phyloP scores from a whole-genome alignment of 192 early-diverging fungal species.

The Coemansia sp. region DNA sequence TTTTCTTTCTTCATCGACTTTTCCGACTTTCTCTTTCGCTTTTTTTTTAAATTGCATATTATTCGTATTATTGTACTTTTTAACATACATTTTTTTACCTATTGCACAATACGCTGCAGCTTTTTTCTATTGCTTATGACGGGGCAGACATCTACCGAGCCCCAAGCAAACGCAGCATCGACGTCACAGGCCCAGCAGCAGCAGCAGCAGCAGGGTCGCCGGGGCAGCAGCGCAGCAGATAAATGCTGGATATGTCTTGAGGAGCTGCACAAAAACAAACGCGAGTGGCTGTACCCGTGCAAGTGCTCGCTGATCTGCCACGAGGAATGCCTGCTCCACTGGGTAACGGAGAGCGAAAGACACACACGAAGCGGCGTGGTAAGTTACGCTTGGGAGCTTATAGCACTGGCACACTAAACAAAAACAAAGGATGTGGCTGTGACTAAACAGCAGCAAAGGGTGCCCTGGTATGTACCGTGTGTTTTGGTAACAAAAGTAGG shows the following conservation, averaged over 20 bases:
- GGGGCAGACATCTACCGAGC: background rate
- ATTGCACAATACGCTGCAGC: background rate
- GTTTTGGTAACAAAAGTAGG: slow-evolving; percentile 38
- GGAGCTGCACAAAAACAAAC: slow-evolving; percentile 60
- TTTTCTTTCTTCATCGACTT: background rate
- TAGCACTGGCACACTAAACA: no score
- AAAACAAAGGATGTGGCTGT: no score
- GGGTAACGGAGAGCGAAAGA: slow-evolving; percentile 69
- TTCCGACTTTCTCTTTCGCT: background rate
- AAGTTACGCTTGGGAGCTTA: slow-evolving; percentile 13
- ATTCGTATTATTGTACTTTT: background rate
- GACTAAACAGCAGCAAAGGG: background rate
- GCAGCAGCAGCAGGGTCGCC: background rate
- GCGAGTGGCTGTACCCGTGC: slow-evolving; percentile 71
- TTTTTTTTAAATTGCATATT: background rate
- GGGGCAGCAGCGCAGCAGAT: slow-evolving; percentile 12
- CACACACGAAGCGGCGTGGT: slow-evolving; percentile 39
- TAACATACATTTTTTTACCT: background rate
- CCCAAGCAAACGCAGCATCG: background rate
- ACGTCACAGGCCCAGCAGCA: slow-evolving; percentile 1
- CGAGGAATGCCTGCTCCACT: slow-evolving; percentile 73
- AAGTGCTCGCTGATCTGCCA: slow-evolving; percentile 75
- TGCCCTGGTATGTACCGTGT: no score
- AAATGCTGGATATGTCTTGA: slow-evolving; percentile 81
- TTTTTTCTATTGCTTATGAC: background rate